Evolutionary conservation across 306 rosid species (phyloP).

Genomic region (Gleditsia sinensis): DNA sequence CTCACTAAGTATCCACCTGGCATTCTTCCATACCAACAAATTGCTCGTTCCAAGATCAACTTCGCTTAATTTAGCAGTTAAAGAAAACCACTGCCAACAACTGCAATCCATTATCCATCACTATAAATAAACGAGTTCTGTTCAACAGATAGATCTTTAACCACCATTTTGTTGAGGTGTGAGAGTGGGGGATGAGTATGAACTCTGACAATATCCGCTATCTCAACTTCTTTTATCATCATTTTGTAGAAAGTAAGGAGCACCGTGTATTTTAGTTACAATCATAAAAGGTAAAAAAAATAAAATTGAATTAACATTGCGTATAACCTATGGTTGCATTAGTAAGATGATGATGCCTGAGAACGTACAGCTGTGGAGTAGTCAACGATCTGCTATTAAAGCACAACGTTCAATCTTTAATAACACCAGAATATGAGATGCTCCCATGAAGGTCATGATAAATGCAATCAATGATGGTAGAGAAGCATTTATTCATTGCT

Average conservation of each 20-base stretch:
- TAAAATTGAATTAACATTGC: not conserved
- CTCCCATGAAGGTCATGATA: conserved; percentile 27
- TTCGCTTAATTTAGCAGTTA: not conserved
- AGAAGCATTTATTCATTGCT: conserved; percentile 27
- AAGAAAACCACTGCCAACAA: not conserved
- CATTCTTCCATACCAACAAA: not conserved
- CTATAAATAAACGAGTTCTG: not conserved
- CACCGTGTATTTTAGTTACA: conserved; percentile 18
- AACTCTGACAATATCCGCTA: conserved; percentile 6
- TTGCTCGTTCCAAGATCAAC: conserved; percentile 5
- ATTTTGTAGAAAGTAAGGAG: not conserved
- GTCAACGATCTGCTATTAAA: conserved; percentile 22
- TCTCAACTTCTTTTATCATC: conserved; percentile 23
- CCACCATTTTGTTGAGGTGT: not conserved
- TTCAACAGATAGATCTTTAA: not conserved
- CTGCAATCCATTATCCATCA: not conserved
- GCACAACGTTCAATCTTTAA: conserved; percentile 18
- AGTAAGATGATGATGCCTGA: conserved; percentile 22
- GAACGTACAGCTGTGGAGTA: conserved; percentile 30
- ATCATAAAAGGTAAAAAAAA: not conserved
- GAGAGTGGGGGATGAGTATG: not conserved
- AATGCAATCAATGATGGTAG: conserved; percentile 27
- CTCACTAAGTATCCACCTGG: not conserved
- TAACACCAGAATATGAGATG: conserved; percentile 24
- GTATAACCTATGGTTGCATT: conserved; percentile 1